Evolutionary conservation across 768 basidiomycete species (phyloP).

Genomic region (Lactarius deliciosus): DNA sequence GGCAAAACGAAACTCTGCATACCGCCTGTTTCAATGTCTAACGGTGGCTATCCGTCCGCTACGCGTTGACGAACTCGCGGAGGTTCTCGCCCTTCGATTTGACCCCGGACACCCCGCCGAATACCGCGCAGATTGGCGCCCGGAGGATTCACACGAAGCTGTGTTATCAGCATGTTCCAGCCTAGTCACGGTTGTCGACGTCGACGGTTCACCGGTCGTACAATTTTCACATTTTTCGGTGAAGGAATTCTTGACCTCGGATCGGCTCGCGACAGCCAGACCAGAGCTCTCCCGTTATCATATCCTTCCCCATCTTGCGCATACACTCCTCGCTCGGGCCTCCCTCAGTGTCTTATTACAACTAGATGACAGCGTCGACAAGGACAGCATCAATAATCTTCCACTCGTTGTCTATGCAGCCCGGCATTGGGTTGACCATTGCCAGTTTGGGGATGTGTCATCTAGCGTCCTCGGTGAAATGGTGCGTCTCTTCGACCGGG

Average conservation of each 20-base stretch:
- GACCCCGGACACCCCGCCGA: neutral
- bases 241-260: neutral
- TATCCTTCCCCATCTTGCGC: neutral
- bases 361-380: neutral
- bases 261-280: neutral
- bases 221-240: neutral
- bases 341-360: neutral
- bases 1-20: neutral
- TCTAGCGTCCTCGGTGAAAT: neutral
- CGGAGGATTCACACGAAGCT: constrained; percentile 1
- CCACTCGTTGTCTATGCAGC: neutral
- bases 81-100: neutral
- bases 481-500: neutral
- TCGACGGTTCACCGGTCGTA: neutral
- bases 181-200: neutral
- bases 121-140: constrained; percentile 5
- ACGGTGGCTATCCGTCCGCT: neutral
- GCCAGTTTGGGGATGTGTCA: neutral
- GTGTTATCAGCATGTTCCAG: neutral
- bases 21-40: neutral
- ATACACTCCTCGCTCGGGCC: neutral
- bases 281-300: neutral
- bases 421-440: neutral
- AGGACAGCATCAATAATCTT: neutral
- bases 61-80: neutral